Evolutionary conservation across 2,329 filamentous ascomycete species (phyloP).

Genomic region (Sodiomyces alkalinus): DNA sequence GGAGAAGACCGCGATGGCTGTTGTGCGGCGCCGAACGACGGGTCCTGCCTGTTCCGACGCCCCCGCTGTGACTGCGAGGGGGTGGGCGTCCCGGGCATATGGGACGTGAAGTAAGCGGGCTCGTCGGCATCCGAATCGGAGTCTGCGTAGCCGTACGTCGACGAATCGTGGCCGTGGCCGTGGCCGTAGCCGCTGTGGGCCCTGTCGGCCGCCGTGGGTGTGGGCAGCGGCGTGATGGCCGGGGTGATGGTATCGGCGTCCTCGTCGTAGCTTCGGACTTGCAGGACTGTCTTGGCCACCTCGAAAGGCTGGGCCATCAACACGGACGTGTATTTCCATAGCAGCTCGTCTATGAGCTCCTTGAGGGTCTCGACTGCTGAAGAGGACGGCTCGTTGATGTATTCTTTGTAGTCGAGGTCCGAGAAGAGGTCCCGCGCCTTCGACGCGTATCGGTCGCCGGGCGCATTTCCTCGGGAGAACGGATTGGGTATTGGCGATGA

Average conservation of each 20-base stretch:
- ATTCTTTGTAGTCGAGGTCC: constrained; percentile 85
- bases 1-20: constrained; percentile 18
- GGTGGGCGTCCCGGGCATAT: constrained; percentile 37
- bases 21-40: constrained; percentile 17
- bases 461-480: constrained; percentile 29
- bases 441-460: constrained; percentile 28
- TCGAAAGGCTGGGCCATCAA: constrained; percentile 92
- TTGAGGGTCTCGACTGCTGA: constrained; percentile 61
- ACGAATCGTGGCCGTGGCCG: no score
- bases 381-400: constrained; percentile 61
- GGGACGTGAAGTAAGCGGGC: constrained; percentile 70
- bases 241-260: constrained; percentile 16
- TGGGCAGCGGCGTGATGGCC: constrained; percentile 14
- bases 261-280: constrained; percentile 49
- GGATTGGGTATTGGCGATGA: constrained; percentile 27
- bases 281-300: constrained; percentile 85
- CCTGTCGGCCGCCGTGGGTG: constrained; percentile 13
- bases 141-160: constrained; percentile 27
- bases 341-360: constrained; percentile 64
- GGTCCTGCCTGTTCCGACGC: constrained; percentile 13
- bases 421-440: constrained; percentile 75
- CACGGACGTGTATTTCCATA: constrained; percentile 86
- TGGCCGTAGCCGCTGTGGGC: no score
- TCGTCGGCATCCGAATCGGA: constrained; percentile 62
- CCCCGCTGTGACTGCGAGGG: constrained; percentile 22